A percentile compares a stretch with the other conserved stretches of the same genome.
Evolutionary conservation across 306 rosid genomes (phyloP).

Genomic region (Ceratonia siliqua): DNA sequence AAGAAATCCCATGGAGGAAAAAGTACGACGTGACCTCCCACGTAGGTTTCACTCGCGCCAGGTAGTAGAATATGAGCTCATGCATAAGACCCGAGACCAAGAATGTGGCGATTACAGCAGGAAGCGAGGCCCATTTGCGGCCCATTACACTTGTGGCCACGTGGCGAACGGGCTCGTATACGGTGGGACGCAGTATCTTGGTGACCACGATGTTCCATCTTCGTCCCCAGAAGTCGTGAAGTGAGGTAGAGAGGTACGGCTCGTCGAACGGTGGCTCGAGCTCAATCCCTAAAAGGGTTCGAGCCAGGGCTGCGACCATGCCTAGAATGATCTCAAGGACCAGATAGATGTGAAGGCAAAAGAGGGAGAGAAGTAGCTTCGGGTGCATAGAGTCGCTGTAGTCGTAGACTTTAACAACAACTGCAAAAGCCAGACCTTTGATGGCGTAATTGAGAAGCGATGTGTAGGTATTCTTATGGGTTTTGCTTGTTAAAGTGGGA

Average conservation of each 20-base stretch:
- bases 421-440: slow-evolving; percentile 12
- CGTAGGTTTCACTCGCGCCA: slow-evolving; percentile 48
- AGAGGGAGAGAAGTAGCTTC: background rate
- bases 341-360: slow-evolving; percentile 38
- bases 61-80: slow-evolving; percentile 45
- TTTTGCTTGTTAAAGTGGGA: background rate
- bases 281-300: background rate
- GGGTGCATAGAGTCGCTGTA: slow-evolving; percentile 29
- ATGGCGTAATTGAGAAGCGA: slow-evolving; percentile 5
- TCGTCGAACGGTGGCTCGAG: background rate
- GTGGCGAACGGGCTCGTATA: background rate
- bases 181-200: background rate
- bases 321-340: slow-evolving; percentile 41
- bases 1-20: slow-evolving; percentile 49
- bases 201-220: slow-evolving; percentile 22
- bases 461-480: background rate
- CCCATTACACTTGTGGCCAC: background rate
- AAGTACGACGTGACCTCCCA: slow-evolving; percentile 58
- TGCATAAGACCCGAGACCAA: slow-evolving; percentile 53
- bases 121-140: slow-evolving; percentile 19
- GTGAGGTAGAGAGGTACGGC: slow-evolving; percentile 16
- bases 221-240: slow-evolving; percentile 21
- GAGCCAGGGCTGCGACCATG: slow-evolving; percentile 13
- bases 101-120: slow-evolving; percentile 37
- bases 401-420: background rate